These are phyloP conservation scores for Corylus avellana DNA, from an alignment of 306 rosid species.

Conservation along the genomic window DNA sequence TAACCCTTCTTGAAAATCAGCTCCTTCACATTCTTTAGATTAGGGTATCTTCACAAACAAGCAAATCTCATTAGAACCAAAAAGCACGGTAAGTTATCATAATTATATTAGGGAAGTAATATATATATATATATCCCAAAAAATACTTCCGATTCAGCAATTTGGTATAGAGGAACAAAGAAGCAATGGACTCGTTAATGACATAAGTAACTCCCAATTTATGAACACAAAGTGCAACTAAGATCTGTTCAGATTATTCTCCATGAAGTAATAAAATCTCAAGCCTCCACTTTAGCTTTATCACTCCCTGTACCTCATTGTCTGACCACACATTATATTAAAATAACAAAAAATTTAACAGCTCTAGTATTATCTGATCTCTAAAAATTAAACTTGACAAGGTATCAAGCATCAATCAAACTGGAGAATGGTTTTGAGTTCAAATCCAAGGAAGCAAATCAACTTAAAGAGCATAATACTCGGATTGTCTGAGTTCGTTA, in stretches of 20 bases:
- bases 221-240: no score
- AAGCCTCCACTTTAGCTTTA: no score
- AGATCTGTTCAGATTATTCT: no score
- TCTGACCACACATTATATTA: no score
- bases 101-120: not conserved
- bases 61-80: constrained; percentile 15
- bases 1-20: constrained; percentile 75
- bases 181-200: not conserved
- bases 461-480: not conserved
- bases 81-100: not conserved
- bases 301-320: no score
- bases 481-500: not conserved
- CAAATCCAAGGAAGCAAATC: not conserved
- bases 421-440: not conserved
- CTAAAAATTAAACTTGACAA: not conserved
- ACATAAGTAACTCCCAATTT: no score
- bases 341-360: no score
- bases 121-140: no score
- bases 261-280: no score
- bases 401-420: not conserved
- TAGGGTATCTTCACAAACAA: constrained; percentile 64
- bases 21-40: constrained; percentile 73
- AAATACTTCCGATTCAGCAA: not conserved
- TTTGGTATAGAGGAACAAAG: not conserved
- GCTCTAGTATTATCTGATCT: no score